Base-by-base conservation (phyloP, 495 filamentous ascomycete genomes). In the Penicillium riverlandense region DNA sequence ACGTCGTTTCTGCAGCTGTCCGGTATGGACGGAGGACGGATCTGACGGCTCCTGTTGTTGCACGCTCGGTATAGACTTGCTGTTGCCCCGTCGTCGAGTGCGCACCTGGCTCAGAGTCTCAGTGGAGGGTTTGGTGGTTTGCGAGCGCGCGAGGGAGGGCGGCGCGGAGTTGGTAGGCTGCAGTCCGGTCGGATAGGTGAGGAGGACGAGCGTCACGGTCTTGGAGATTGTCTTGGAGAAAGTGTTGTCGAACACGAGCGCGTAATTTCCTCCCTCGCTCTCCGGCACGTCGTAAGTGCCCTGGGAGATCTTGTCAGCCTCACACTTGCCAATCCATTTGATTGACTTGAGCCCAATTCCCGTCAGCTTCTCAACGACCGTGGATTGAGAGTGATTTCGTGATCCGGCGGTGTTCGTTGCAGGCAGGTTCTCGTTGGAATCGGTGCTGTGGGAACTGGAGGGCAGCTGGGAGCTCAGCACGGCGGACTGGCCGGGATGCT, bases 181-280 rank as follows among this genome's bases (percentile, higher is more conserved):
- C 11, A 82, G 71, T 48, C 82, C 82, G 31, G 88, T 89, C 29
- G 91, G 89, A 53, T 97, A 96, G 11, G 88, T 96, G 50, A 97
- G 76, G 35, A 97, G 78, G 13, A 96, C 91, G 50, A 97, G 86
- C 13, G 91, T 97, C 10, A 86, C 87, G 33, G 85, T 95, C 67
- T 98, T 98, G 40, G 90, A 88, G 34, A 88, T 80, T 58, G 90
- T 85, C 68, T 96, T 97, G 39, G 90, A 94, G 62, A 97, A 97
- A 29, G 94, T 98, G 59, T 98, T 98, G 75, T 98, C 92, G 59
- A 98, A 96, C 22, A 97, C 87, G 43, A 98, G 74, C 29, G 88
- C 92, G 63, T 94, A 98, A 80, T 96, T 96, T 44, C 90, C 92
- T 2, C 85, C 87, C 41, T 87, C 80, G 11, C 74, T 77, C 33